These are phyloP conservation scores for Terfezia claveryi DNA, from an alignment of 495 filamentous ascomycete genomes.

Conservation along the genomic window DNA sequence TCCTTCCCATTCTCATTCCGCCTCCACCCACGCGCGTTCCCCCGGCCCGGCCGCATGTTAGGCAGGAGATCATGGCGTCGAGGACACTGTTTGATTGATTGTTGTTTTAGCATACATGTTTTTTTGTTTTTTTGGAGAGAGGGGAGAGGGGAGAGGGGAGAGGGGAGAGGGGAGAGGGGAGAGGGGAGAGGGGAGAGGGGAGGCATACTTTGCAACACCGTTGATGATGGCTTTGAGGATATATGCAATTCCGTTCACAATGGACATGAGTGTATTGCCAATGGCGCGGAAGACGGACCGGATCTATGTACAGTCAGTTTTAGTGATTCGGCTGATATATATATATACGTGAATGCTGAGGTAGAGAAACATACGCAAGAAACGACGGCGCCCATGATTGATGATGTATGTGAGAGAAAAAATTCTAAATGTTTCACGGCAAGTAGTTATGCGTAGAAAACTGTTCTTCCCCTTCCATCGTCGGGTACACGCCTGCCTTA, in stretches of 20 bases:
- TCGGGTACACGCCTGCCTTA: too few species aligned
- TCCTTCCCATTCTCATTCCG: background rate
- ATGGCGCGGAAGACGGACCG: slow-evolving; percentile 58
- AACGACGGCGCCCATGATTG: slow-evolving; percentile 79
- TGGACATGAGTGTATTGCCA: slow-evolving; percentile 59
- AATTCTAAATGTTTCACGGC: too few species aligned
- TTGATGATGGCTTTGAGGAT: slow-evolving; percentile 60
- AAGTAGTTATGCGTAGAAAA: too few species aligned
- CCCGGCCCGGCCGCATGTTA: slow-evolving; percentile 53
- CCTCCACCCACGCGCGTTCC: background rate
- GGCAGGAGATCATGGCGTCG: slow-evolving; percentile 63
- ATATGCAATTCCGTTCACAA: slow-evolving; percentile 59
- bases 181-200: background rate
- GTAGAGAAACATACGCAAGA: slow-evolving; percentile 56
- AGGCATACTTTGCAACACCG: slow-evolving; percentile 20
- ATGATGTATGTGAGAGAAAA: too few species aligned
- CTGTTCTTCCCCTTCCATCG: too few species aligned
- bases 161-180: background rate
- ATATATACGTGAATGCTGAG: background rate
- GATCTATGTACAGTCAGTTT: slow-evolving; percentile 33
- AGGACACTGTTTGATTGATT: slow-evolving; percentile 33
- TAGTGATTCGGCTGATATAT: background rate
- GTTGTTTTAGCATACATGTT: too few species aligned
- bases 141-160: slow-evolving; percentile 30
- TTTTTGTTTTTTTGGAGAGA: slow-evolving; percentile 25